Evolutionary conservation across 2,329 filamentous ascomycete genomes (phyloP).

Genomic region (Ceratocystis lukuohia): DNA sequence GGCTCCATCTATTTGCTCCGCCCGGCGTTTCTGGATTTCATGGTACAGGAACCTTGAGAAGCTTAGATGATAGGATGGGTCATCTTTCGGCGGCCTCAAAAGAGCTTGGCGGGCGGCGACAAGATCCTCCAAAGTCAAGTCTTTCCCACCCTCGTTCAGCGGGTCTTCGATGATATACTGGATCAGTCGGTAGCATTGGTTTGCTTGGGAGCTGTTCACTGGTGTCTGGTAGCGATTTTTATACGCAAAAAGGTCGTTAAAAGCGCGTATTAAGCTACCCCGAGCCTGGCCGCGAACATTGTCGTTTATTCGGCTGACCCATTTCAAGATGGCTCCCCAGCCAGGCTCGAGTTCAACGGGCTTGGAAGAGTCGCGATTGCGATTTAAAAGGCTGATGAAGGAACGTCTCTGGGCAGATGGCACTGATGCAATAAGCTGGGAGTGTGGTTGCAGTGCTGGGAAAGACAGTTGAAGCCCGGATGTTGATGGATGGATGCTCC

Average conservation of each 20-base stretch:
- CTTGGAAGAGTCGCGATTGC: background rate
- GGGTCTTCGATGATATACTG: slow-evolving; percentile 40
- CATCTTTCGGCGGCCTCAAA: slow-evolving; percentile 31
- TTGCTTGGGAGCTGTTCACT: slow-evolving; percentile 54
- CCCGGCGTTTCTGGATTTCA: slow-evolving; percentile 21
- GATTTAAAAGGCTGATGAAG: slow-evolving; percentile 12
- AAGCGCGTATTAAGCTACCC: slow-evolving; percentile 51
- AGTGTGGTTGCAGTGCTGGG: background rate
- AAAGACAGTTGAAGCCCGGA: background rate
- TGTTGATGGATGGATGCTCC: background rate
- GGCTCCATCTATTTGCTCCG: slow-evolving; percentile 17
- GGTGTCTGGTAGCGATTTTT: slow-evolving; percentile 36
- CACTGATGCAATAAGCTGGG: background rate
- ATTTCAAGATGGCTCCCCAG: slow-evolving; percentile 55
- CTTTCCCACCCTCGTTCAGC: slow-evolving; percentile 25
- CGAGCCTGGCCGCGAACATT: slow-evolving; percentile 50
- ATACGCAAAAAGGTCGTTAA: slow-evolving; percentile 48
- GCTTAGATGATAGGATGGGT: slow-evolving; percentile 33
- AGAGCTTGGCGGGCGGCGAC: slow-evolving; percentile 35
- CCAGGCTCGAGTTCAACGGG: slow-evolving; percentile 49
- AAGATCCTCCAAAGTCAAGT: slow-evolving; percentile 31
- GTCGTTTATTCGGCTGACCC: slow-evolving; percentile 49
- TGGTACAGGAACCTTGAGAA: slow-evolving; percentile 35
- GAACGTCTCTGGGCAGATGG: slow-evolving; percentile 1
- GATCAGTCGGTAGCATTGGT: slow-evolving; percentile 42